These are phyloP conservation scores for Alternaria metachromatica DNA, from an alignment of 2,329 filamentous ascomycete species.

Conservation along the genomic window DNA sequence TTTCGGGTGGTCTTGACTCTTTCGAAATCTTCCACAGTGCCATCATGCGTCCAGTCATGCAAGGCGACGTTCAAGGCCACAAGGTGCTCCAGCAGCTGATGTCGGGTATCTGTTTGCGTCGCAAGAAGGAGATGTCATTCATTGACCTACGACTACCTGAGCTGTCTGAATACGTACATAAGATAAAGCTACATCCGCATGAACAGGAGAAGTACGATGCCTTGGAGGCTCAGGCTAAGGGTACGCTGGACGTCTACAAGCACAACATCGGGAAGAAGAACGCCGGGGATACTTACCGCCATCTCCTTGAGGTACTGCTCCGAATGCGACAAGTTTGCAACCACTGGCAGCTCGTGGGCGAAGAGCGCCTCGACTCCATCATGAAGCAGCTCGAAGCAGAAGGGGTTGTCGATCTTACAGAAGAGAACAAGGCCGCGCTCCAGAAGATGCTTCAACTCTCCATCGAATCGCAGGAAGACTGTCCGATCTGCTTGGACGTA, in stretches of 20 bases:
- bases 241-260: constrained; percentile 69
- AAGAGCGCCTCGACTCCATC: constrained; percentile 72
- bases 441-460: constrained; percentile 77
- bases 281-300: constrained; percentile 65
- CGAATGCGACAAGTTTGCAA: constrained; percentile 87
- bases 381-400: constrained; percentile 72
- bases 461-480: constrained; percentile 83
- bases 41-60: constrained; percentile 71
- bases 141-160: constrained; percentile 80
- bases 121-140: constrained; percentile 88
- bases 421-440: constrained; percentile 73
- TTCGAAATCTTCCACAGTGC: constrained; percentile 75
- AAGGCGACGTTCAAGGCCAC: constrained; percentile 64
- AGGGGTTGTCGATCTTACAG: constrained; percentile 71
- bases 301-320: constrained; percentile 80
- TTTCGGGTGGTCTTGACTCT: constrained; percentile 77
- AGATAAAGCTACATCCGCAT: constrained; percentile 73
- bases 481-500: constrained; percentile 78
- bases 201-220: constrained; percentile 81
- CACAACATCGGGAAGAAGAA: constrained; percentile 50
- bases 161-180: constrained; percentile 79
- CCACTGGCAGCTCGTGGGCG: constrained; percentile 82
- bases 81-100: constrained; percentile 77
- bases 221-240: constrained; percentile 73
- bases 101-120: constrained; percentile 78